Evolutionary conservation across 2,329 filamentous ascomycete species (phyloP).

Genomic region (Harringtonia aguacate): DNA sequence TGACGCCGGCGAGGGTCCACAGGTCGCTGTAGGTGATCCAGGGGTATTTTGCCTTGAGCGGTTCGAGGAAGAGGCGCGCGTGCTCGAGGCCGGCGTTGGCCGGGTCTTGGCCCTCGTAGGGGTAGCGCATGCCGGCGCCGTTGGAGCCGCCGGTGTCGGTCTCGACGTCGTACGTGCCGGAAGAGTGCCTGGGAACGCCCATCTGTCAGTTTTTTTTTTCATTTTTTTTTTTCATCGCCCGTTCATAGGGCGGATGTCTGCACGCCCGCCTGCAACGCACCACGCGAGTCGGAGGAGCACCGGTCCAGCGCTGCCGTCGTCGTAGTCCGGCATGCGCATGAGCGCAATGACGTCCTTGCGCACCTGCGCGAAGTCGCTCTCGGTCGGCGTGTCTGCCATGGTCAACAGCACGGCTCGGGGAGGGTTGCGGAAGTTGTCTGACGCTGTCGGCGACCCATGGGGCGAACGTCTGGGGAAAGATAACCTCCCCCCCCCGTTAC

Average conservation of each 20-base stretch:
- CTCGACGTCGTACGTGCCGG: conserved; percentile 48
- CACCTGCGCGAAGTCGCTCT: background rate
- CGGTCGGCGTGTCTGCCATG: background rate
- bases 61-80: conserved; percentile 53
- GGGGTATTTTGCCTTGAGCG: conserved; percentile 44
- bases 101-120: conserved; percentile 52
- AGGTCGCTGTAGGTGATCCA: conserved; percentile 58
- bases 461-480: too few species aligned
- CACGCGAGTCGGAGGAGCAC: conserved; percentile 54
- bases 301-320: conserved; percentile 53
- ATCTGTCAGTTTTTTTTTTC: too few species aligned
- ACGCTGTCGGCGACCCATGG: too few species aligned
- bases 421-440: too few species aligned
- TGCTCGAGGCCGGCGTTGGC: conserved; percentile 55
- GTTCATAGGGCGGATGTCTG: background rate
- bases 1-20: conserved; percentile 51
- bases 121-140: conserved; percentile 56
- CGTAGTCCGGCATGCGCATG: conserved; percentile 50
- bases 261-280: conserved; percentile 22
- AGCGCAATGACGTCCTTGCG: conserved; percentile 22
- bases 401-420: too few species aligned
- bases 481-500: too few species aligned
- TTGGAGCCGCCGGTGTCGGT: conserved; percentile 54
- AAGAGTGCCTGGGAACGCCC: conserved; percentile 45
- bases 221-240: too few species aligned